phyloP scores from a whole-genome alignment of 176 grass and related monocot species.

The Echinochloa phyllopogon region DNA sequence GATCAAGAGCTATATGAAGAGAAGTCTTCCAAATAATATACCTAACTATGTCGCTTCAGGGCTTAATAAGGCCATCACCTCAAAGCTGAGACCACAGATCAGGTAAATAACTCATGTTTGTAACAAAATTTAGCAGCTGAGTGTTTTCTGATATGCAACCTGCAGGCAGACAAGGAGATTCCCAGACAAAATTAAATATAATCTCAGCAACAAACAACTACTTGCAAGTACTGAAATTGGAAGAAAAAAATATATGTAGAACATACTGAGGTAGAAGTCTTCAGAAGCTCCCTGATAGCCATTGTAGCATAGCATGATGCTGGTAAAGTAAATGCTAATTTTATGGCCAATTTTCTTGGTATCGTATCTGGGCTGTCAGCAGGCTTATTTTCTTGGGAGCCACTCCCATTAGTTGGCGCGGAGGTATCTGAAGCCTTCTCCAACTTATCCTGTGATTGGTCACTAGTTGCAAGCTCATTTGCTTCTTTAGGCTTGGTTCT shows the following conservation, averaged over 20 bases:
- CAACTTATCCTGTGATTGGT: slow-evolving; percentile 41
- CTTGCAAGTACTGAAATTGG: background rate
- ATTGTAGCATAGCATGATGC: slow-evolving; percentile 94
- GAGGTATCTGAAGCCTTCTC: slow-evolving; percentile 40
- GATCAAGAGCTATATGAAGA: slow-evolving; percentile 16
- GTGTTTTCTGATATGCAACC: slow-evolving; percentile 84
- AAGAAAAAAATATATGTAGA: slow-evolving; percentile 8
- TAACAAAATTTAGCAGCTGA: slow-evolving; percentile 52
- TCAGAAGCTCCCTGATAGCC: slow-evolving; percentile 87
- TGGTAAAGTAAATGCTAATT: slow-evolving; percentile 88
- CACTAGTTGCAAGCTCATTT: slow-evolving; percentile 39
- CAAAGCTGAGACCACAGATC: slow-evolving; percentile 9
- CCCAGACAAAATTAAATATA: background rate
- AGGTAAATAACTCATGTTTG: background rate
- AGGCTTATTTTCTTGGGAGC: slow-evolving; percentile 37
- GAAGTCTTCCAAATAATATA: slow-evolving; percentile 21
- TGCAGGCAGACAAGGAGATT: slow-evolving; percentile 42
- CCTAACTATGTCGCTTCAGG: background rate
- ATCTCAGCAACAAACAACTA: background rate
- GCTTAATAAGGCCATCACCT: slow-evolving; percentile 3
- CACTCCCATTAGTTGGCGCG: slow-evolving; percentile 22
- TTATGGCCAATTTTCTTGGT: slow-evolving; percentile 70
- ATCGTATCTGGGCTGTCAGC: slow-evolving; percentile 45
- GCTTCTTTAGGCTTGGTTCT: slow-evolving; percentile 51
- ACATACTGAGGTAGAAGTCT: slow-evolving; percentile 82